A percentile compares a stretch with the other conserved stretches of the same genome.
phyloP scores from a whole-genome alignment of 495 filamentous ascomycete species.

The Lasiosphaeris hirsuta region DNA sequence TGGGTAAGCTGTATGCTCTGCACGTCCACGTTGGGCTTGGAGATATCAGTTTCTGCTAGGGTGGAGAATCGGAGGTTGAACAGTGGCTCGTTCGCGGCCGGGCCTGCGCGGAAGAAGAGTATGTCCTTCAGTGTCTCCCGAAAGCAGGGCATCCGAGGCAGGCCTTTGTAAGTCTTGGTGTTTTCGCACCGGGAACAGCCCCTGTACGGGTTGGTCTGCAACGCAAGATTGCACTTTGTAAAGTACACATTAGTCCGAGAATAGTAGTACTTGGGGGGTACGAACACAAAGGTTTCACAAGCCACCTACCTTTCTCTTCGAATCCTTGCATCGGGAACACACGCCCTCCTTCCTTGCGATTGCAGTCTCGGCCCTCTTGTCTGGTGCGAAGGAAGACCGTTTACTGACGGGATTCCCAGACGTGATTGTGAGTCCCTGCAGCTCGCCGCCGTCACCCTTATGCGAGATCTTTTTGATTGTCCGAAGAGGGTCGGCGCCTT shows the following conservation, averaged over 20 bases:
- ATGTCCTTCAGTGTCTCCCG: slow-evolving; percentile 21
- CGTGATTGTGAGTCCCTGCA: slow-evolving; percentile 21
- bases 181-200: slow-evolving; percentile 21
- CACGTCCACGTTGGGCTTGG: slow-evolving; percentile 19
- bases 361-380: slow-evolving; percentile 23
- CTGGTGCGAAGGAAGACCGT: slow-evolving; percentile 5
- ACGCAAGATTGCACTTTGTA: slow-evolving; percentile 26
- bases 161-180: slow-evolving; percentile 22
- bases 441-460: slow-evolving; percentile 12
- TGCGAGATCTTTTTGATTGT: slow-evolving; percentile 14
- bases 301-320: slow-evolving; percentile 26
- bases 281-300: background rate
- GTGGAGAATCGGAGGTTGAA: slow-evolving; percentile 17
- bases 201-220: slow-evolving; percentile 14
- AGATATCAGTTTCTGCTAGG: slow-evolving; percentile 20
- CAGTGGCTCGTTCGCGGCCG: slow-evolving; percentile 29
- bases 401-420: slow-evolving; percentile 13
- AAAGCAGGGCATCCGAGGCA: slow-evolving; percentile 26
- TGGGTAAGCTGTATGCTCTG: slow-evolving; percentile 25
- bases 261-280: too few relatives aligned
- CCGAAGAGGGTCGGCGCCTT: background rate
- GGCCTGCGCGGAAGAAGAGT: slow-evolving; percentile 29
- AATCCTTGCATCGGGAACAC: slow-evolving; percentile 23
- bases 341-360: slow-evolving; percentile 26
- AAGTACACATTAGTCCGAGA: background rate